Conservation (phyloP, 2,329 filamentous ascomycete genomes). For the Botrytis galanthina region DNA sequence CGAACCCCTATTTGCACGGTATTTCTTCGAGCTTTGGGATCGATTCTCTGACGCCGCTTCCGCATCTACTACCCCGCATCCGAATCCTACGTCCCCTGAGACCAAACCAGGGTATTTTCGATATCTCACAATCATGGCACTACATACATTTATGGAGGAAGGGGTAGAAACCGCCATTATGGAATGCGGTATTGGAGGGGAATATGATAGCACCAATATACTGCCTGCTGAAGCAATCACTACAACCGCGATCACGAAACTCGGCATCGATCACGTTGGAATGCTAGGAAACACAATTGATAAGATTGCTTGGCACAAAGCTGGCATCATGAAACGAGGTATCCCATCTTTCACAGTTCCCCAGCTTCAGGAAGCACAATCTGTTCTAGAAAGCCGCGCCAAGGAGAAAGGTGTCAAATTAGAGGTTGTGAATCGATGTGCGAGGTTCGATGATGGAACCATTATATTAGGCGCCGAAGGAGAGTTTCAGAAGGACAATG, state of each 20-base stretch:
- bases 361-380: conserved; percentile 54
- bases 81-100: conserved; percentile 20
- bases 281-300: conserved; percentile 78
- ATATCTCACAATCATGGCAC: conserved; percentile 82
- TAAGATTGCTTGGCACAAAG: conserved; percentile 90
- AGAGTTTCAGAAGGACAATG: conserved; percentile 57
- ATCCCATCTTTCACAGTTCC: conserved; percentile 61
- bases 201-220: conserved; percentile 91
- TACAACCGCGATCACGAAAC: conserved; percentile 71
- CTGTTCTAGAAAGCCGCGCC: conserved; percentile 59
- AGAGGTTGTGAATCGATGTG: conserved; percentile 30
- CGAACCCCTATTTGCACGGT: conserved; percentile 57
- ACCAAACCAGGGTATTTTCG: conserved; percentile 87
- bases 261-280: conserved; percentile 82
- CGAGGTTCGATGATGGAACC: conserved; percentile 45
- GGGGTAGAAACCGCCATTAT: conserved; percentile 77
- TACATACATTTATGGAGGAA: conserved; percentile 77
- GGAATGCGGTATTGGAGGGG: conserved; percentile 92
- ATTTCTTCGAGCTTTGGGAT: conserved; percentile 69
- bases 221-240: conserved; percentile 54
- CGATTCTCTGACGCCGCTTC: conserved; percentile 42
- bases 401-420: conserved; percentile 38
- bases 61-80: conserved; percentile 28
- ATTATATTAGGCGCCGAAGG: conserved; percentile 51
- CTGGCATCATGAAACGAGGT: conserved; percentile 74